phyloP scores from a whole-genome alignment of 2,329 filamentous ascomycete species.

The Diplodia mutila region DNA sequence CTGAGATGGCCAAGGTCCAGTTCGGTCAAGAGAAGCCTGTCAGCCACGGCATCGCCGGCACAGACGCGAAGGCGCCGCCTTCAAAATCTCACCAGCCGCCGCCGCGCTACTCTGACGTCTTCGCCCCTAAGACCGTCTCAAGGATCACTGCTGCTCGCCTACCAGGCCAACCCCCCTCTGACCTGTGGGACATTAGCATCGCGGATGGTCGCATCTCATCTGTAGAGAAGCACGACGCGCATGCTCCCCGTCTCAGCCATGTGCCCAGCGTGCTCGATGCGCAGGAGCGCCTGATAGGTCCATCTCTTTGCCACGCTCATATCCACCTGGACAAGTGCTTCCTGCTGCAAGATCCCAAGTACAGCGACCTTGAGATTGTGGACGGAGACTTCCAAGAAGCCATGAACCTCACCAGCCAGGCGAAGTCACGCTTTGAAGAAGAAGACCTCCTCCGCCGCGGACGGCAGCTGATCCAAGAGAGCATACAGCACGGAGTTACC shows the following conservation, averaged over 20 bases:
- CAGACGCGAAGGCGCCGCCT: not conserved
- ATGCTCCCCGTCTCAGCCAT: conserved; percentile 4
- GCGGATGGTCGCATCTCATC: conserved; percentile 38
- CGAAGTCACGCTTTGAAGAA: conserved; percentile 65
- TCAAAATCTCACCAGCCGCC: conserved; percentile 7
- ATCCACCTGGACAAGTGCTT: conserved; percentile 73
- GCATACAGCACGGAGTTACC: conserved; percentile 66
- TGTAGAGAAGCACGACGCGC: conserved; percentile 37
- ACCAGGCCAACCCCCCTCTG: conserved; percentile 35
- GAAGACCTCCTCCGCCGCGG: conserved; percentile 68
- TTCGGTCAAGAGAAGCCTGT: conserved; percentile 24
- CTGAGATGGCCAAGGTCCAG: conserved; percentile 39
- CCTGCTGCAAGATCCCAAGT: conserved; percentile 62
- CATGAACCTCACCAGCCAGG: conserved; percentile 59
- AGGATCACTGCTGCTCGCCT: conserved; percentile 42
- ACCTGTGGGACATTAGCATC: conserved; percentile 45
- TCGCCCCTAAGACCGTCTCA: conserved; percentile 27
- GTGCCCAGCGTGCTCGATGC: conserved; percentile 46
- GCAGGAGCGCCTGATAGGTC: conserved; percentile 50
- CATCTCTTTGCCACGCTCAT: conserved; percentile 71
- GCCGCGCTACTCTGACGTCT: conserved; percentile 16
- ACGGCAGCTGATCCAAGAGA: conserved; percentile 67
- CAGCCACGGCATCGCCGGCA: not conserved
- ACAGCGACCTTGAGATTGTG: conserved; percentile 62
- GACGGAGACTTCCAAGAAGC: conserved; percentile 69